Evolutionary conservation across 1,284 basidiomycete species (phyloP), one percentile per base, ranked within the genome.

Genomic region (Butyriboletus regius): DNA sequence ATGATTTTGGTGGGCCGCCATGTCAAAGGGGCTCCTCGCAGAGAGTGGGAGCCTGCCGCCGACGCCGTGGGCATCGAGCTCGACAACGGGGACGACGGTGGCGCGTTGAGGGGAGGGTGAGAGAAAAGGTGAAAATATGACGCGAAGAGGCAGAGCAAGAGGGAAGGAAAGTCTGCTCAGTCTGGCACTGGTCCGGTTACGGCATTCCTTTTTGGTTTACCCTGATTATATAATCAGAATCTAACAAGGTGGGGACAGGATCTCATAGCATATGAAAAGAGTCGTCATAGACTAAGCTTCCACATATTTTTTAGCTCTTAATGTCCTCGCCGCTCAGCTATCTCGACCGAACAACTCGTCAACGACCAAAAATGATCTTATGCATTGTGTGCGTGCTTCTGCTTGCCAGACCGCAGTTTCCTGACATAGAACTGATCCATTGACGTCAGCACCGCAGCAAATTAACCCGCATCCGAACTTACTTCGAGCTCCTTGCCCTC

Each of bases 401-500:
- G 86, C 79, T 95, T 95, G 72, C 88, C 86, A 58, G 87, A 78
- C 72, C 88, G 85, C 73, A 96, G 76, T 72, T 92, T 94, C 77
- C 89, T 83, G 66, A 91, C 72, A 79, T 95, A 96, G 77, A 96
- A 95, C 90, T 89, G 61, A 31, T 54, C 46, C 48, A 35, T 52
- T 50, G 46, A 50, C 44, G 38, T 59, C 49, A 56, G 48, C 3
- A 47, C 50, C 39, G 51, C 39, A 53, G 37, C 39, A 18, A n/a
- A 14, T 45, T 33, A 49, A 38, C 45, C 54, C 40, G 46, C 46
- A 32, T 29, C 45, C 48, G 17, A 24, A 51, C 76, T 47, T 63
- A 92, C 90, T 79, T 96, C 92, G 54, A 96, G 83, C 72, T 97
- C 93, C 75, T 91, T 91, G 68, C 93, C 93, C 78, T 97, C 93